These are phyloP conservation scores for Phytophthora rubi DNA, from an alignment of 352 stramenopile genomes.

Conservation along the genomic window DNA sequence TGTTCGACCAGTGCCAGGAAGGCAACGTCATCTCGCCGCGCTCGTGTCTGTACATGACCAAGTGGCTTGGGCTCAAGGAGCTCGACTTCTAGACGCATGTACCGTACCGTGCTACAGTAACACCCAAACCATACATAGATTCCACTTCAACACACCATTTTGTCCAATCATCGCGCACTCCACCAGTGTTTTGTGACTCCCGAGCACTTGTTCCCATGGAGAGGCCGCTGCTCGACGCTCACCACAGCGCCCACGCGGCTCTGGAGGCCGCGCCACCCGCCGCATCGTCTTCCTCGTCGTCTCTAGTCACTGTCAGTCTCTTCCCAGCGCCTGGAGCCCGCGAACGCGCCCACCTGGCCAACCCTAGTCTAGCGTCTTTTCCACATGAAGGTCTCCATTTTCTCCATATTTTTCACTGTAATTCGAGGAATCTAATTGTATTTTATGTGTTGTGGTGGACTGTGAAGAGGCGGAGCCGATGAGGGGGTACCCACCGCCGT, in stretches of 20 bases:
- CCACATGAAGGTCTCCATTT: constrained; percentile 31
- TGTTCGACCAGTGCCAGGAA: constrained; percentile 92
- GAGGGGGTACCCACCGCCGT: constrained; percentile 23
- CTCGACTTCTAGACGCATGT: constrained; percentile 69
- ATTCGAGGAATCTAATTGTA: background rate
- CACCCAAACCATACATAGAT: constrained; percentile 10
- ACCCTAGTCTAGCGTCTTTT: constrained; percentile 29
- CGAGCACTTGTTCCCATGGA: constrained; percentile 20
- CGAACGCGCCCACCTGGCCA: constrained; percentile 23
- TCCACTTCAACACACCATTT: constrained; percentile 23
- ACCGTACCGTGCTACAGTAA: background rate
- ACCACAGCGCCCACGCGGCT: constrained; percentile 5
- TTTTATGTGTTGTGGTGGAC: background rate
- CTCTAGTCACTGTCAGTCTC: constrained; percentile 19
- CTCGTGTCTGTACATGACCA: constrained; percentile 92
- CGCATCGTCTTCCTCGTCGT: constrained; percentile 12
- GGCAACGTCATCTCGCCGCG: constrained; percentile 91
- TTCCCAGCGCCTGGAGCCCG: constrained; percentile 14
- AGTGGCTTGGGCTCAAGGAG: constrained; percentile 92
- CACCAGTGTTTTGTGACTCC: background rate
- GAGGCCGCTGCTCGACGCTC: constrained; percentile 29
- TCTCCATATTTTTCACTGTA: constrained; percentile 1
- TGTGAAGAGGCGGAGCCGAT: constrained; percentile 31
- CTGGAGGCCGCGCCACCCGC: background rate
- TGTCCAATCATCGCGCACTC: constrained; percentile 21